A percentile compares a stretch with the other conserved stretches of the same genome.
These are phyloP conservation scores for Podospora tetraspora DNA, from an alignment of 495 filamentous ascomycete species.

Conservation along the genomic window DNA sequence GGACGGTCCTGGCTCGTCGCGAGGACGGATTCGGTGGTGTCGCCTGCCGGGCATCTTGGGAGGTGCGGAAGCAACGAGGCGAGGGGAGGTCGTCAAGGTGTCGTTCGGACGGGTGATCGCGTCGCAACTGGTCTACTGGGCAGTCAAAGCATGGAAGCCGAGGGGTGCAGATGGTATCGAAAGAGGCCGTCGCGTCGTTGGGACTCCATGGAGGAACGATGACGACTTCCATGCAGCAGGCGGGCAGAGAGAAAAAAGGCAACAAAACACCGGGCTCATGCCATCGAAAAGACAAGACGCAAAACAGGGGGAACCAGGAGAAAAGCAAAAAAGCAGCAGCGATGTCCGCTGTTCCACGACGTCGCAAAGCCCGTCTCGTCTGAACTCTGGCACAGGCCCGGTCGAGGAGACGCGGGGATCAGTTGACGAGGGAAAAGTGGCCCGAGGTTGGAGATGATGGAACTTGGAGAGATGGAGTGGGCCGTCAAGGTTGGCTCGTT, in stretches of 20 bases:
- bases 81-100: neutral
- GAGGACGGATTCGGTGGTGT: conserved; percentile 13
- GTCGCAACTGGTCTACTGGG: neutral
- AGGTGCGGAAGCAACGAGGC: neutral
- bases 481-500: neutral
- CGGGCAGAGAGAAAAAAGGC: neutral
- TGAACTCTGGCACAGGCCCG: neutral
- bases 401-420: conserved; percentile 1
- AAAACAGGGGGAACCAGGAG: neutral
- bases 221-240: neutral
- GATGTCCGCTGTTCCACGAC: conserved; percentile 6
- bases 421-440: conserved; percentile 4
- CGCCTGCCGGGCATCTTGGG: conserved; percentile 21
- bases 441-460: neutral
- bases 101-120: neutral
- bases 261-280: neutral
- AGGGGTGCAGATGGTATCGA: neutral
- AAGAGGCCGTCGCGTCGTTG: neutral
- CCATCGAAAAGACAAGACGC: neutral
- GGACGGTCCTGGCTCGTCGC: neutral
- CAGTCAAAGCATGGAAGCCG: neutral
- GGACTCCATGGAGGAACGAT: neutral
- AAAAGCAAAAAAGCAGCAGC: neutral
- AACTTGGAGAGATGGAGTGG: neutral
- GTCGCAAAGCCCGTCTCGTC: neutral